phyloP scores from a whole-genome alignment of 495 filamentous ascomycete genomes.

The Aspergillus affinis region DNA sequence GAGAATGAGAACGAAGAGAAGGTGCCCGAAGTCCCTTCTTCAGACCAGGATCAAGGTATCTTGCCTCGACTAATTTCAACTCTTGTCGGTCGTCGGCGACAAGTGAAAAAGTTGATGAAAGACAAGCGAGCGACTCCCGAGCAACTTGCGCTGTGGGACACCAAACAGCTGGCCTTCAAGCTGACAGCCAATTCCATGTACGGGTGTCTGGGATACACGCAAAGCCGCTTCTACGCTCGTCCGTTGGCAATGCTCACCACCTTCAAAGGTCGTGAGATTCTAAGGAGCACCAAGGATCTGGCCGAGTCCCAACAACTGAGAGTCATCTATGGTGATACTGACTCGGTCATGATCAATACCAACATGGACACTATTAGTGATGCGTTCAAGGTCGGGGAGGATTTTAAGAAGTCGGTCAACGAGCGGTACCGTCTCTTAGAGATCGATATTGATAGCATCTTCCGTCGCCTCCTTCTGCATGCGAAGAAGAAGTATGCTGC shows the following conservation, averaged over 20 bases:
- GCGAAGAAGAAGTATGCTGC: slow-evolving; percentile 99
- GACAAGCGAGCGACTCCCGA: slow-evolving; percentile 82
- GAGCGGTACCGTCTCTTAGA: slow-evolving; percentile 86
- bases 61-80: slow-evolving; percentile 87
- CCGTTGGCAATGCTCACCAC: slow-evolving; percentile 95
- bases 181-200: slow-evolving; percentile 99
- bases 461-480: slow-evolving; percentile 87
- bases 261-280: slow-evolving; percentile 96
- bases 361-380: slow-evolving; percentile 92
- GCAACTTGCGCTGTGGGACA: slow-evolving; percentile 93
- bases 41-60: slow-evolving; percentile 72
- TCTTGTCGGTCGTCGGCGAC: slow-evolving; percentile 79
- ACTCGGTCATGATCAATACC: slow-evolving; percentile 99
- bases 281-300: slow-evolving; percentile 89
- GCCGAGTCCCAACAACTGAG: slow-evolving; percentile 83
- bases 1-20: slow-evolving; percentile 75
- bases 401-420: slow-evolving; percentile 80
- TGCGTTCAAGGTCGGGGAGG: slow-evolving; percentile 81
- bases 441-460: slow-evolving; percentile 98
- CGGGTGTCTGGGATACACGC: slow-evolving; percentile 93
- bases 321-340: slow-evolving; percentile 98
- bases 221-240: slow-evolving; percentile 93
- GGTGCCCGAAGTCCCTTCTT: slow-evolving; percentile 69
- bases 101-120: slow-evolving; percentile 97
- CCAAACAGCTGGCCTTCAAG: slow-evolving; percentile 94